Evolutionary conservation across 2,329 filamentous ascomycete species (phyloP).

Genomic region (Mariannaea sp.): DNA sequence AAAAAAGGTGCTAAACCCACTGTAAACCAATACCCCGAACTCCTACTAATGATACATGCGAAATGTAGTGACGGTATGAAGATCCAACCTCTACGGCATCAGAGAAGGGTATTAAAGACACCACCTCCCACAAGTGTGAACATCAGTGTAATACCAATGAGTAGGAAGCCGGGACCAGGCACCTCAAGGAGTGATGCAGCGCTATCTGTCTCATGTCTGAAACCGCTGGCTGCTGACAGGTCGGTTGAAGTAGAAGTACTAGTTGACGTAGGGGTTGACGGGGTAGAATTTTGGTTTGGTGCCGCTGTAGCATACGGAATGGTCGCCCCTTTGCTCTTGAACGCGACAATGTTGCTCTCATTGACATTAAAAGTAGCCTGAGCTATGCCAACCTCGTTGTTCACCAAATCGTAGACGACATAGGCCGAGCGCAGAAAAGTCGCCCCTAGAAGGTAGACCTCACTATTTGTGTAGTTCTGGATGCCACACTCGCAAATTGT

Average conservation of each 20-base stretch:
- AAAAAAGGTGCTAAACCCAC: too few species aligned
- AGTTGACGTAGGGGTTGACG: conserved; percentile 22
- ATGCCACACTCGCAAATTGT: conserved; percentile 61
- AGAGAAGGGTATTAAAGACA: conserved; percentile 22
- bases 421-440: conserved; percentile 65
- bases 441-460: conserved; percentile 58
- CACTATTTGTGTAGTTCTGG: conserved; percentile 49
- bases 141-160: conserved; percentile 27
- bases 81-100: conserved; percentile 6
- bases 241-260: conserved; percentile 17
- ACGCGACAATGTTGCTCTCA: conserved; percentile 54
- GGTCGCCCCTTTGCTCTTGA: conserved; percentile 52
- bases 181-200: conserved; percentile 23
- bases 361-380: conserved; percentile 61
- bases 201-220: conserved; percentile 34
- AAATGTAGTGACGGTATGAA: conserved; percentile 14
- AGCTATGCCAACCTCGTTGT: conserved; percentile 61
- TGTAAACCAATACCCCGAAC: conserved; percentile 21
- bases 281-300: conserved; percentile 45
- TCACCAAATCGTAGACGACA: conserved; percentile 63
- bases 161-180: conserved; percentile 21
- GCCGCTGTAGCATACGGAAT: conserved; percentile 57
- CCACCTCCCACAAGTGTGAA: conserved; percentile 34
- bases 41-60: conserved; percentile 22
- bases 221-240: conserved; percentile 39